These are phyloP conservation scores for Leccinum longicurvipes DNA, from an alignment of 768 basidiomycete species.

Conservation along the genomic window DNA sequence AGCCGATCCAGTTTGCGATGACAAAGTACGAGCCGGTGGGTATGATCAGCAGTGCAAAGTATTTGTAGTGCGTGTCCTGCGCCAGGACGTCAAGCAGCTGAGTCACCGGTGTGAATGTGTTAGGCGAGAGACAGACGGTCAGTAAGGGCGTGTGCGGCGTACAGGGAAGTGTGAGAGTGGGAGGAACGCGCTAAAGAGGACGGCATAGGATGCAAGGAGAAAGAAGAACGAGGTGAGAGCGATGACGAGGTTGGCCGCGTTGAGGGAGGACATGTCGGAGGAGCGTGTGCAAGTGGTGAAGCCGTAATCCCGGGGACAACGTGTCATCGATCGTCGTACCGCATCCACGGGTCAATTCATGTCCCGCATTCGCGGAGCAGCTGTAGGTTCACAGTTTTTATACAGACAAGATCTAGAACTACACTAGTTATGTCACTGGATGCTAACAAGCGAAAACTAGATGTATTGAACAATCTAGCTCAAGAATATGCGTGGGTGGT, in stretches of 20 bases:
- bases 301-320: conserved; percentile 30
- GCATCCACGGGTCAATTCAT: conserved; percentile 6
- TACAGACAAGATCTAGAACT: conserved; percentile 28
- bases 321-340: conserved; percentile 10
- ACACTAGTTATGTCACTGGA: conserved; percentile 24
- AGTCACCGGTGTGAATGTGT: conserved; percentile 16
- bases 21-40: conserved; percentile 85
- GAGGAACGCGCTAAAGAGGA: conserved; percentile 63
- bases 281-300: conserved; percentile 12
- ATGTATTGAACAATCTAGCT: conserved; percentile 15
- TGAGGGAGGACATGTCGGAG: conserved; percentile 25
- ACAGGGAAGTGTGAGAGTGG: conserved; percentile 52
- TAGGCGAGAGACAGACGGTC: conserved; percentile 6
- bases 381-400: conserved; percentile 8
- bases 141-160: conserved; percentile 24
- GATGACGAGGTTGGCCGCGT: conserved; percentile 48
- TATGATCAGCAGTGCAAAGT: conserved; percentile 72
- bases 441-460: conserved; percentile 12
- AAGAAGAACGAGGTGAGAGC: conserved; percentile 50
- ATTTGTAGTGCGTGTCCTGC: conserved; percentile 86
- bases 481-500: conserved; percentile 14
- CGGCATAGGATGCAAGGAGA: conserved; percentile 54
- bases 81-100: conserved; percentile 66
- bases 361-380: conserved; percentile 9
- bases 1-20: conserved; percentile 98